Percentiles rank a stretch among this genome's conserved stretches.
Conservation (phyloP, 2,329 filamentous ascomycete genomes). For the Beauveria varroae region DNA sequence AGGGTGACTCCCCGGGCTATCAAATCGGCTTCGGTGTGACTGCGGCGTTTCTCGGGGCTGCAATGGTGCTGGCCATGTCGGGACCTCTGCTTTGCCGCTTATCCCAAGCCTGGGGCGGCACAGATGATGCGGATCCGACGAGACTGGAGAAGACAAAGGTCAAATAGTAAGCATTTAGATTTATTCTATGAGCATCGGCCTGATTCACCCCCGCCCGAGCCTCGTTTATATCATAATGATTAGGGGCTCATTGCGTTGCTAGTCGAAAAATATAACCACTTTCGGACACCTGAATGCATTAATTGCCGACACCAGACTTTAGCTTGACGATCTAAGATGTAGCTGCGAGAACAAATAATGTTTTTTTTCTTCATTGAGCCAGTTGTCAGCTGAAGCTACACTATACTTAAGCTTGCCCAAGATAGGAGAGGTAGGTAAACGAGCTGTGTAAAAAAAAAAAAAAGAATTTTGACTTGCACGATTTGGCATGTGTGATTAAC, state of each 20-base stretch:
- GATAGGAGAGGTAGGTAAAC: neutral
- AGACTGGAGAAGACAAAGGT: neutral
- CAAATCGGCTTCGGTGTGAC: constrained; percentile 23
- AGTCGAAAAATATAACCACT: neutral
- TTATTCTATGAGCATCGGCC: neutral
- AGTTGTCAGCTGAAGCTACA: too few relatives aligned
- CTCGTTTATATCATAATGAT: neutral
- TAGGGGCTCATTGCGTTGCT: neutral
- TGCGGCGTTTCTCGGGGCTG: constrained; percentile 20
- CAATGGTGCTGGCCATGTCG: constrained; percentile 17
- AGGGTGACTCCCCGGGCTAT: constrained; percentile 19
- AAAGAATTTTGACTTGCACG: too few relatives aligned
- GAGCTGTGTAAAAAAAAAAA: too few relatives aligned
- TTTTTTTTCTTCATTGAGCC: neutral
- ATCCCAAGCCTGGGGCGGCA: neutral
- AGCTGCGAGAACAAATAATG: neutral
- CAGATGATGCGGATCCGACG: neutral
- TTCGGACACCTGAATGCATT: neutral
- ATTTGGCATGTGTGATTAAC: too few relatives aligned
- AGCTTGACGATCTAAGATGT: neutral
- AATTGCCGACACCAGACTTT: neutral
- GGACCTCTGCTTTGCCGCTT: constrained; percentile 17
- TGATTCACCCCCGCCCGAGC: neutral
- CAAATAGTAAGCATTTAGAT: neutral
- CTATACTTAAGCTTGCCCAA: too few relatives aligned